phyloP scores from a whole-genome alignment of 2,329 filamentous ascomycete species.

The Epichloe sp. region DNA sequence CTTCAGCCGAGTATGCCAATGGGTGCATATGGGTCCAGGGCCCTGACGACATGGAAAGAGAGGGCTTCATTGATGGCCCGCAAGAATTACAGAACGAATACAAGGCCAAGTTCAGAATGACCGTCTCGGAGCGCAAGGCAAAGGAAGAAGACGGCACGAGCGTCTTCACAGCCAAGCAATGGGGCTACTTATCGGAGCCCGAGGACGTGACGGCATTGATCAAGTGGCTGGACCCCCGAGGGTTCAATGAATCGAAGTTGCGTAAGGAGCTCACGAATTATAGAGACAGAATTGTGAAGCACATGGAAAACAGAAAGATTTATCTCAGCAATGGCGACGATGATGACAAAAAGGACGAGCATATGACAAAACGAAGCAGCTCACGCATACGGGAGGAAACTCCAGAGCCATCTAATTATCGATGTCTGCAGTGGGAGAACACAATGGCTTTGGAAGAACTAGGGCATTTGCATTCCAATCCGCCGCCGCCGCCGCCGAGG shows the following conservation, averaged over 20 bases:
- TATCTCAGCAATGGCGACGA: slow-evolving; percentile 41
- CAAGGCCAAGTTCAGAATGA: slow-evolving; percentile 63
- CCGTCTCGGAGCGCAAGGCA: slow-evolving; percentile 71
- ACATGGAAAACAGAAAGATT: slow-evolving; percentile 67
- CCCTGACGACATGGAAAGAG: slow-evolving; percentile 74
- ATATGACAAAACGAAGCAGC: slow-evolving; percentile 28
- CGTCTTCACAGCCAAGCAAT: slow-evolving; percentile 65
- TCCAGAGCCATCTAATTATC: slow-evolving; percentile 31
- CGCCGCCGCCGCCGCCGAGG: slow-evolving; percentile 37
- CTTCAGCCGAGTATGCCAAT: slow-evolving; percentile 79
- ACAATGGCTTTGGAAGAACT: slow-evolving; percentile 43
- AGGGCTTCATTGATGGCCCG: slow-evolving; percentile 72
- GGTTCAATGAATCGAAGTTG: slow-evolving; percentile 73
- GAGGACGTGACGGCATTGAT: slow-evolving; percentile 67
- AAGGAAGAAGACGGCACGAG: slow-evolving; percentile 74
- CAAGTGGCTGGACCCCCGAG: slow-evolving; percentile 77
- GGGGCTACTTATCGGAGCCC: slow-evolving; percentile 82
- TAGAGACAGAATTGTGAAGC: slow-evolving; percentile 59
- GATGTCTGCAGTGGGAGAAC: slow-evolving; percentile 43
- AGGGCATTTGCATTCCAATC: slow-evolving; percentile 43
- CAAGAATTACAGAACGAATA: slow-evolving; percentile 64
- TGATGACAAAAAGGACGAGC: slow-evolving; percentile 25
- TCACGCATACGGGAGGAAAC: slow-evolving; percentile 32
- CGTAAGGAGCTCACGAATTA: slow-evolving; percentile 73
- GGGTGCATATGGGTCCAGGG: slow-evolving; percentile 95